Conservation (phyloP, 2,329 filamentous ascomycete species). For the Neonectria neomacrospora region DNA sequence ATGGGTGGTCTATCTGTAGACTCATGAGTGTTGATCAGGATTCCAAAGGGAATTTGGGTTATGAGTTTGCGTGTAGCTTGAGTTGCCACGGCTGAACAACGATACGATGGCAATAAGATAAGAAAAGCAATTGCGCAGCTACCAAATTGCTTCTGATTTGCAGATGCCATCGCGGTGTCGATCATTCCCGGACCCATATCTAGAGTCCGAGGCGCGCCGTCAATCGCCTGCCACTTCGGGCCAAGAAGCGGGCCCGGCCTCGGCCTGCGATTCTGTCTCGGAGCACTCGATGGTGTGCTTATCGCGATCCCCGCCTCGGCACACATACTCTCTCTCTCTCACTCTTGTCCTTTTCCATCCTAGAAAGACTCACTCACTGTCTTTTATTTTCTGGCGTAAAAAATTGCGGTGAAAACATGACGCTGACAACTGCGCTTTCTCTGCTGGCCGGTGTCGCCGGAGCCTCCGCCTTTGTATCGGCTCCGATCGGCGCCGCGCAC, state of each 20-base stretch:
- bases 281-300: conserved; percentile 7
- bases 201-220: conserved; percentile 16
- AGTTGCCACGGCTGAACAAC: too few relatives aligned
- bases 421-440: conserved; percentile 33
- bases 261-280: conserved; percentile 7
- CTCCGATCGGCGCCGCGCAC: conserved; percentile 16
- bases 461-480: conserved; percentile 29
- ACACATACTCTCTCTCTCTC: conserved; percentile 15
- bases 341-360: not conserved
- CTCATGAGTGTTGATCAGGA: conserved; percentile 32
- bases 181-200: conserved; percentile 24
- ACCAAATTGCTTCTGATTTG: too few relatives aligned
- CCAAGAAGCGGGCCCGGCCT: conserved; percentile 14
- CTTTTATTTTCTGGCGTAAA: not conserved
- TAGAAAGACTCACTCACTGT: not conserved
- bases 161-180: not conserved
- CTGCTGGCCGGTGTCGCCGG: conserved; percentile 31
- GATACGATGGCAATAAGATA: not conserved
- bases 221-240: conserved; percentile 21
- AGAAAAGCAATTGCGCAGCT: not conserved
- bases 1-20: too few relatives aligned
- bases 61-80: too few relatives aligned
- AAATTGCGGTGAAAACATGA: conserved; percentile 26
- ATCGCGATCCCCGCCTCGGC: conserved; percentile 12
- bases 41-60: not conserved